A percentile compares a stretch with the other conserved stretches of the same genome.
phyloP scores from a whole-genome alignment of 75 land plant genomes.

The Larix kaempferi region DNA sequence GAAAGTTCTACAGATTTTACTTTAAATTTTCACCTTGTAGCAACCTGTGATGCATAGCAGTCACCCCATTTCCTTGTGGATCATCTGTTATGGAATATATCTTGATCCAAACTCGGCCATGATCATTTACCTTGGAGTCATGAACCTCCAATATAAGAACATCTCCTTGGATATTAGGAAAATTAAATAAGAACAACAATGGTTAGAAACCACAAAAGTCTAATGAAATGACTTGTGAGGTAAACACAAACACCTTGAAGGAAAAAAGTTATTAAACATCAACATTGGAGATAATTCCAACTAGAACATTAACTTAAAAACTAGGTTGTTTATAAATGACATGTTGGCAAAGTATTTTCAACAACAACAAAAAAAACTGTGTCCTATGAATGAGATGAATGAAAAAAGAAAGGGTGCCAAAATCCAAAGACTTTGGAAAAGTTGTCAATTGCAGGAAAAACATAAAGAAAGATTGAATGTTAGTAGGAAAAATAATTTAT shows the following conservation, averaged over 20 bases:
- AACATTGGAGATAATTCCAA: neutral
- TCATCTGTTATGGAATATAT: constrained; percentile 57
- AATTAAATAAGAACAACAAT: constrained; percentile 33
- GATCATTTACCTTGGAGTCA: constrained; percentile 34
- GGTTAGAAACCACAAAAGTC: neutral
- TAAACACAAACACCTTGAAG: neutral
- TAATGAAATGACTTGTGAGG: no score
- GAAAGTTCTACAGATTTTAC: no score
- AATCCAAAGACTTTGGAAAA: neutral
- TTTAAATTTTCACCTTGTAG: no score
- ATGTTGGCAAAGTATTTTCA: no score
- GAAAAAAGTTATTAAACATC: neutral
- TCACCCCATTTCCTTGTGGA: neutral
- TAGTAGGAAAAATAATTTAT: neutral
- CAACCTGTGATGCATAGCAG: no score
- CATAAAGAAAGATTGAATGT: neutral
- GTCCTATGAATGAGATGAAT: neutral
- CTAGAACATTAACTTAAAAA: neutral
- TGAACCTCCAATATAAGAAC: constrained; percentile 66
- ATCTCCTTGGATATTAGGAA: constrained; percentile 69
- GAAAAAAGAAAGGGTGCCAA: neutral
- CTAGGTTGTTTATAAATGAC: no score
- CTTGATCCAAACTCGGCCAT: constrained; percentile 49
- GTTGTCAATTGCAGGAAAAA: neutral
- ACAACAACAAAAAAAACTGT: neutral